Base-by-base conservation (phyloP, 2,329 filamentous ascomycete genomes). In the Fusarium redolens region DNA sequence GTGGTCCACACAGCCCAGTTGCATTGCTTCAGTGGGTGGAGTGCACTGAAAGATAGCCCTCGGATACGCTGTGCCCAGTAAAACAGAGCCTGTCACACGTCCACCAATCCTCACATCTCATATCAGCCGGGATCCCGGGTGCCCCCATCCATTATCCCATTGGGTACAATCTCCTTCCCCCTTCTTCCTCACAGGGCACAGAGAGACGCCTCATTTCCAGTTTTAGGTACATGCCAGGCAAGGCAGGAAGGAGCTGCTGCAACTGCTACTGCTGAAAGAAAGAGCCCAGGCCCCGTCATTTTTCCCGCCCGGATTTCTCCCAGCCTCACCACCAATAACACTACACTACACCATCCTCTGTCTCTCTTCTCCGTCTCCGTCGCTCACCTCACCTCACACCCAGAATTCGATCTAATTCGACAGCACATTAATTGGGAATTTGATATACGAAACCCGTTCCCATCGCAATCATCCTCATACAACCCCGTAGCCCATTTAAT, bases 121-220 rank as follows among this genome's bases (percentile, higher is more conserved):
- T 35, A 48, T 54, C 54, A 63, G 54, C 69, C 71, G 65, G 57
- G 61, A 50, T 63, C 40, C 64, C 33, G 64, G 45, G 13, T 25
- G 41, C n/a, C 28, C 51, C 47, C 47, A 20, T 51, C 48, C 48
- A 35, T 18, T 35, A 44, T 60, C 63, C 51, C 25, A 65, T 40
- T 66, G 59, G 59, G 55, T 50, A 61, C 59, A 50, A 48, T 54
- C 62, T 47, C 55, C 50, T 61, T 51, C 50, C 48, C 61, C 69
- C 60, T 59, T 61, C 61, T 56, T 45, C 57, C 52, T 40, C 57
- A 52, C 66, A 62, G 55, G 52, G 59, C 62, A 52, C 22, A 48
- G 30, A 48, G 35, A 50, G 63, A 66, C 74, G 74, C 72, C 74
- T 76, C 74, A 76, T 77, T 76, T 76, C 73, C 74, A 74, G 72